A percentile compares a stretch with the other conserved stretches of the same genome.
These are phyloP conservation scores for Kodamaea laetipori DNA, from an alignment of 805 yeast genomes.

Conservation along the genomic window DNA sequence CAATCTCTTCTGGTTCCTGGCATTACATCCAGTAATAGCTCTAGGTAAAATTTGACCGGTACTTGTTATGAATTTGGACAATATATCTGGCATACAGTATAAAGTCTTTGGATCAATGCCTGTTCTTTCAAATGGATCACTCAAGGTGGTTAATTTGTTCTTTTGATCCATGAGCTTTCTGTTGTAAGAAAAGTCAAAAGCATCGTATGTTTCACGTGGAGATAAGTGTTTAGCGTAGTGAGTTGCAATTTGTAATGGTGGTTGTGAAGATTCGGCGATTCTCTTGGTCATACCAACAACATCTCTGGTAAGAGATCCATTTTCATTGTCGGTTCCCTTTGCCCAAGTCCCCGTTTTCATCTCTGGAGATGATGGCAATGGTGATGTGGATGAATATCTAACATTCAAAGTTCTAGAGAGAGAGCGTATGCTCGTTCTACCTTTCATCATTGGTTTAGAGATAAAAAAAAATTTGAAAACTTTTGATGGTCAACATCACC, in stretches of 20 bases:
- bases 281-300: constrained; percentile 39
- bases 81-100: constrained; percentile 69
- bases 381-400: neutral
- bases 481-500: too few species aligned
- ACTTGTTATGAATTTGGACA: constrained; percentile 64
- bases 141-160: constrained; percentile 17
- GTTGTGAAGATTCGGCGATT: constrained; percentile 31
- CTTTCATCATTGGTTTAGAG: too few species aligned
- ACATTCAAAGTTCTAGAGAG: too few species aligned
- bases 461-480: too few species aligned
- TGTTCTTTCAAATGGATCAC: constrained; percentile 45
- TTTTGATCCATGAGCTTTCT: constrained; percentile 54
- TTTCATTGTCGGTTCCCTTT: constrained; percentile 7
- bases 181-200: constrained; percentile 22
- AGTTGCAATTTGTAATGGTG: constrained; percentile 36
- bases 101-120: constrained; percentile 69
- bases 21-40: constrained; percentile 65
- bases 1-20: constrained; percentile 67
- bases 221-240: constrained; percentile 43
- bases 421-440: too few species aligned
- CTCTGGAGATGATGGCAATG: constrained; percentile 32
- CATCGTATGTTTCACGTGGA: constrained; percentile 57
- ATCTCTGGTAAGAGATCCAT: constrained; percentile 27
- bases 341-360: constrained; percentile 37
- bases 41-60: constrained; percentile 80